Evolutionary conservation across 345 rosid species (phyloP).

Genomic region (Rubroshorea leprosula): DNA sequence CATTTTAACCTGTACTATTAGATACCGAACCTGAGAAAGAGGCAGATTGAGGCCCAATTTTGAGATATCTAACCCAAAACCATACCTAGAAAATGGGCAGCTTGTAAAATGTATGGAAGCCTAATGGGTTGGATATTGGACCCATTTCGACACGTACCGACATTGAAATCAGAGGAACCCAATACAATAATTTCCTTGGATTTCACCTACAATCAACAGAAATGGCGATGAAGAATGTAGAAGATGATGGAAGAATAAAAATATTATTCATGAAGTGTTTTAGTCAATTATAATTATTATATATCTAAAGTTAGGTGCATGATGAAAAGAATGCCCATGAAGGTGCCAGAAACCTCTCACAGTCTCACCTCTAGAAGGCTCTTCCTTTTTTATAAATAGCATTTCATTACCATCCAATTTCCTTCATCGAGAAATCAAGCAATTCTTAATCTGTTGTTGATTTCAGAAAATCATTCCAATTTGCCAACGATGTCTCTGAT

Average conservation of each 20-base stretch:
- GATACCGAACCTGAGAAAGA: too few relatives aligned
- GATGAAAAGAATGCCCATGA: background rate
- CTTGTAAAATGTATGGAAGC: too few relatives aligned
- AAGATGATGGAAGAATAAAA: background rate
- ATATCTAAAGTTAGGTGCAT: conserved; percentile 4
- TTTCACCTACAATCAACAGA: background rate
- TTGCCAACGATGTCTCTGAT: conserved; percentile 13
- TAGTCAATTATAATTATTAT: too few relatives aligned
- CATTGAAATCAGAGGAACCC: background rate
- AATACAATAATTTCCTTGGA: background rate
- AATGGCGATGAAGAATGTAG: background rate
- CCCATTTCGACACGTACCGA: too few relatives aligned
- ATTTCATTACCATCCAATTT: background rate
- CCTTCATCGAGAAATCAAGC: background rate
- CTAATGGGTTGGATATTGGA: too few relatives aligned
- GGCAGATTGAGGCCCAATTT: too few relatives aligned
- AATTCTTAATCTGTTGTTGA: too few relatives aligned
- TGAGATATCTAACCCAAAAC: too few relatives aligned
- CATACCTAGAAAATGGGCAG: too few relatives aligned
- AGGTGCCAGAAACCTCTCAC: background rate
- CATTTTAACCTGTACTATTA: too few relatives aligned
- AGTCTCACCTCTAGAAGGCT: background rate
- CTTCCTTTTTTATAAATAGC: conserved; percentile 14
- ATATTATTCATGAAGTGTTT: too few relatives aligned
- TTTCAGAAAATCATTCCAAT: too few relatives aligned